These are phyloP conservation scores for Yamadazyma sp. DNA, from an alignment of 805 yeast genomes.

Conservation along the genomic window DNA sequence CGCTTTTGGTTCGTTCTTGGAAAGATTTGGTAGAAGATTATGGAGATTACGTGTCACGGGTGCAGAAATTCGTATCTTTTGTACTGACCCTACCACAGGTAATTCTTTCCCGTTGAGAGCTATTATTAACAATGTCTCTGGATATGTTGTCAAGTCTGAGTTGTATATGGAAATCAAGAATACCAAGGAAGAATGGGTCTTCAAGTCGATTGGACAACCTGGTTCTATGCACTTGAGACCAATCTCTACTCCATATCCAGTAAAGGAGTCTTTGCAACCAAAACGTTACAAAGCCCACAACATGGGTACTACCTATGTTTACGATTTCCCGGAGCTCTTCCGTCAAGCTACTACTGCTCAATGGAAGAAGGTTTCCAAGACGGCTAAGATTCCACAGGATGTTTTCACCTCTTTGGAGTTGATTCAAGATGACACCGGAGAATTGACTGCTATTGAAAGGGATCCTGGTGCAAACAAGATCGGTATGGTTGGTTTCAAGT, in stretches of 20 bases:
- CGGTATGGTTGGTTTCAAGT: conserved; percentile 97
- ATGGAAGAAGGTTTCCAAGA: conserved; percentile 72
- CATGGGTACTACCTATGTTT: conserved; percentile 97
- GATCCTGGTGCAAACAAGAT: conserved; percentile 95
- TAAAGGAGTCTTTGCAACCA: conserved; percentile 97
- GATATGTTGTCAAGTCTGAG: conserved; percentile 95
- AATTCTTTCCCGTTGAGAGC: conserved; percentile 95
- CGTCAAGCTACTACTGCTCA: conserved; percentile 83
- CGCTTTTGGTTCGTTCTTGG: conserved; percentile 96
- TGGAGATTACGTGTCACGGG: conserved; percentile 97
- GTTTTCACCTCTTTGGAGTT: conserved; percentile 78
- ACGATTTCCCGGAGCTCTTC: conserved; percentile 98
- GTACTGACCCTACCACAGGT: conserved; percentile 85
- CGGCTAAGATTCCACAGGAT: conserved; percentile 65
- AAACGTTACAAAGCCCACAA: conserved; percentile 97
- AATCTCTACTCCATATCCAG: conserved; percentile 94
- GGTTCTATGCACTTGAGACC: conserved; percentile 98
- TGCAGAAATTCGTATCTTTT: conserved; percentile 95
- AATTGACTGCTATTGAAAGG: conserved; percentile 82
- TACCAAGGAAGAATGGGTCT: conserved; percentile 92
- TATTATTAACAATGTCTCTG: conserved; percentile 92
- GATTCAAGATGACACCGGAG: conserved; percentile 77
- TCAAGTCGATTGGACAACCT: conserved; percentile 91
- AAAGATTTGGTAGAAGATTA: conserved; percentile 93
- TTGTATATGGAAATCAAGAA: conserved; percentile 93